Conservation (phyloP, 768 basidiomycete species). For the Mycena chlorophos region DNA sequence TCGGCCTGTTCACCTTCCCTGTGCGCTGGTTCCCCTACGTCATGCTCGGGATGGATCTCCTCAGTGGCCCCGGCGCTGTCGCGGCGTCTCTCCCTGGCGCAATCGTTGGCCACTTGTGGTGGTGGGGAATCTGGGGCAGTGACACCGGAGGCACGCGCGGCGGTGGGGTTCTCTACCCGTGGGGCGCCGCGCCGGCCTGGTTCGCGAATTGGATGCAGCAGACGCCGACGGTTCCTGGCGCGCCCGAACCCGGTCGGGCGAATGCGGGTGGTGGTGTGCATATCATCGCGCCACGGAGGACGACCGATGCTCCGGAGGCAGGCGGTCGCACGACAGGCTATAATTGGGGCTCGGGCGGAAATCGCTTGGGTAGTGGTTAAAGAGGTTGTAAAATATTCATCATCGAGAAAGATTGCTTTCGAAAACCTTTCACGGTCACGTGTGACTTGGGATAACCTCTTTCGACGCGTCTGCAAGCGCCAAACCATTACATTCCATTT, state of each 20-base stretch:
- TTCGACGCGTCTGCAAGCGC: no score
- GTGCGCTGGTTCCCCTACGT: conserved; percentile 72
- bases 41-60: conserved; percentile 69
- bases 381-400: no score
- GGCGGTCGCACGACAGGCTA: conserved; percentile 10
- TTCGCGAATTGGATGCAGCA: conserved; percentile 52
- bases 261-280: conserved; percentile 53
- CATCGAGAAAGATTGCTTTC: no score
- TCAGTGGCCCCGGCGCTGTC: conserved; percentile 59
- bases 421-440: no score
- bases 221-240: conserved; percentile 23
- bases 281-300: conserved; percentile 53
- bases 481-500: no score
- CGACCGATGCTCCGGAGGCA: conserved; percentile 1
- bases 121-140: conserved; percentile 67
- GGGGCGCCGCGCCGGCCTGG: conserved; percentile 61
- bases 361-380: conserved; percentile 9
- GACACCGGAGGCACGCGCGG: conserved; percentile 35
- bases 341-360: conserved; percentile 25
- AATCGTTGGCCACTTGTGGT: conserved; percentile 79
- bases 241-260: conserved; percentile 31
- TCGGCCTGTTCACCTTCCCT: conserved; percentile 78
- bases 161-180: conserved; percentile 41
- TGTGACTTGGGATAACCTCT: no score
- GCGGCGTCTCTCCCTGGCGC: conserved; percentile 64